Evolutionary conservation across 176 grass and related monocot genomes (phyloP).

Genomic region (Rhynchospora breviuscula): DNA sequence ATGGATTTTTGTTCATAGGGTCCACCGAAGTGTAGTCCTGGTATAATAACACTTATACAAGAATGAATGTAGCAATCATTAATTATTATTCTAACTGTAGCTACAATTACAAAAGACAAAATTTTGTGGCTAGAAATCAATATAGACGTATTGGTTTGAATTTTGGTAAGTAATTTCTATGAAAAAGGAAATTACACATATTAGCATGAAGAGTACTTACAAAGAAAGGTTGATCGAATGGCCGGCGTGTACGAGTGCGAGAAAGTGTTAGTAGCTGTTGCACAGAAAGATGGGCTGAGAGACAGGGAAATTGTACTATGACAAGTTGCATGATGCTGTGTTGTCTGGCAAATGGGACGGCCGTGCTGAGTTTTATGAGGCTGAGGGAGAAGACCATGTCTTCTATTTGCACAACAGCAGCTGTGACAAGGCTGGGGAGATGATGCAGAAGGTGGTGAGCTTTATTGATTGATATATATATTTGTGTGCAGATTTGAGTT

Average conservation of each 20-base stretch:
- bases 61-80: too few relatives aligned
- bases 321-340: conserved; percentile 36
- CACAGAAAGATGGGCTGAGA: conserved; percentile 30
- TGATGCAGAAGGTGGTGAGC: conserved; percentile 12
- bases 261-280: conserved; percentile 22
- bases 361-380: conserved; percentile 29
- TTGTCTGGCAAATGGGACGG: conserved; percentile 40
- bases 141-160: not conserved
- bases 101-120: not conserved
- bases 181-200: not conserved
- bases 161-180: not conserved
- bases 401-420: conserved; percentile 23
- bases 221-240: not conserved
- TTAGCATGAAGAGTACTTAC: not conserved
- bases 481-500: not conserved
- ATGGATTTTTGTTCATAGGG: not conserved
- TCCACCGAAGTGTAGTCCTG: not conserved
- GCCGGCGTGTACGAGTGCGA: conserved; percentile 22
- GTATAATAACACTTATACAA: not conserved
- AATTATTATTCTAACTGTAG: not conserved
- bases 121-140: not conserved
- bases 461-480: conserved; percentile 20
- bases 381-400: conserved; percentile 33
- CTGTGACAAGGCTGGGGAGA: conserved; percentile 22
- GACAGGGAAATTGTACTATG: conserved; percentile 14